A percentile compares a stretch with the other conserved stretches of the same genome.
These are phyloP conservation scores for Aureobasidium mangrovei DNA, from an alignment of 2,329 filamentous ascomycete species.

Conservation along the genomic window DNA sequence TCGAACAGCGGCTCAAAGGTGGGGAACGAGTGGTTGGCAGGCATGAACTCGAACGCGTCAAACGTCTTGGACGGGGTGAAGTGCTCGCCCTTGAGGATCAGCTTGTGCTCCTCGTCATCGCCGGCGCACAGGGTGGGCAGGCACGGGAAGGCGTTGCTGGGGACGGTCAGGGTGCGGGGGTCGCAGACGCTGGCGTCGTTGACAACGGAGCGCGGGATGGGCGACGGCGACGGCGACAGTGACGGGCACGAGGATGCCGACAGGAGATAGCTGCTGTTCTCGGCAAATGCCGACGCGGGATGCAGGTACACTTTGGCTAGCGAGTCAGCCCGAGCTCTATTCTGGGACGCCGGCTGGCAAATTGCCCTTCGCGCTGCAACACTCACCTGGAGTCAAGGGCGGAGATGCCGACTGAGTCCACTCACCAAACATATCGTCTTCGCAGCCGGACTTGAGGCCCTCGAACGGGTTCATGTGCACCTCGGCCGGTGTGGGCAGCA, in stretches of 20 bases:
- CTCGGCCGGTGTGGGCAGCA: conserved; percentile 72
- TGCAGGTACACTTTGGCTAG: conserved; percentile 52
- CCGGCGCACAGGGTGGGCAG: conserved; percentile 53
- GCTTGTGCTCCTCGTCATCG: conserved; percentile 35
- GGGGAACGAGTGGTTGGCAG: conserved; percentile 50
- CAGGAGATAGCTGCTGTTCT: conserved; percentile 55
- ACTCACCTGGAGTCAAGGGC: conserved; percentile 82
- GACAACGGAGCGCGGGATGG: conserved; percentile 59
- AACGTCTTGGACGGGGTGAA: conserved; percentile 19
- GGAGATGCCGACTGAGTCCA: conserved; percentile 73
- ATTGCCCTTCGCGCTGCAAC: conserved; percentile 10
- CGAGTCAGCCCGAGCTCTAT: conserved; percentile 14
- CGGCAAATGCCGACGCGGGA: conserved; percentile 52
- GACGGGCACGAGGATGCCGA: conserved; percentile 70
- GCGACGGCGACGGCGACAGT: conserved; percentile 77
- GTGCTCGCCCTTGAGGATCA: conserved; percentile 40
- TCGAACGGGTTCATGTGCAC: conserved; percentile 68
- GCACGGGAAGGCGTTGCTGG: conserved; percentile 49
- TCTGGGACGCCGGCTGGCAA: not conserved
- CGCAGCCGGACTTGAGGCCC: conserved; percentile 60
- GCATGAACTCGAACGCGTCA: conserved; percentile 33
- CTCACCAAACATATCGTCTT: conserved; percentile 62
- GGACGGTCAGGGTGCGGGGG: conserved; percentile 76
- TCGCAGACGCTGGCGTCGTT: conserved; percentile 65
- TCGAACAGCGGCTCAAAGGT: conserved; percentile 81